phyloP scores from a whole-genome alignment of 164 flowering plant species.

The Tetrastigma voinierianum region DNA sequence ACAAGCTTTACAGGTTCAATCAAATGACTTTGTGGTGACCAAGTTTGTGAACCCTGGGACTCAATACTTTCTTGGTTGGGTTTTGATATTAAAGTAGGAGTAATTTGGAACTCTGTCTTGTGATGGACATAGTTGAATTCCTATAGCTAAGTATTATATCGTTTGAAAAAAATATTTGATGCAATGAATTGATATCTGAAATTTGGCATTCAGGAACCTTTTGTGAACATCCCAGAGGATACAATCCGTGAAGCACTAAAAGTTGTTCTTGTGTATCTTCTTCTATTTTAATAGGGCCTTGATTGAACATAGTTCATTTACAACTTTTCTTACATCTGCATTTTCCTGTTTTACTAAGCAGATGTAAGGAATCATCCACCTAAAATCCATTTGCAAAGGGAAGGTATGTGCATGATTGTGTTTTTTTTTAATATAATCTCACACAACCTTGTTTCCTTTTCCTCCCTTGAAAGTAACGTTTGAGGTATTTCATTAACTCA shows the following conservation, averaged over 20 bases:
- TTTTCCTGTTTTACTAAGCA: constrained; percentile 19
- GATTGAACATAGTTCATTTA: not conserved
- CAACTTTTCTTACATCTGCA: not conserved
- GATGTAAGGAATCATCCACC: constrained; percentile 73
- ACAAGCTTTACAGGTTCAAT: no score
- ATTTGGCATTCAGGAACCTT: constrained; percentile 61
- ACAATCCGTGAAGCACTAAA: constrained; percentile 70
- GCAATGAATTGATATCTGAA: not conserved
- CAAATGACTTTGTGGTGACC: no score
- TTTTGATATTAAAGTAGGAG: no score
- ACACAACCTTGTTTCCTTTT: no score
- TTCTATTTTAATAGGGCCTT: no score
- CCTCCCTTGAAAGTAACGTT: no score
- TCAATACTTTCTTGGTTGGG: no score
- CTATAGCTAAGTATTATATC: no score
- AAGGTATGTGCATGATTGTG: constrained; percentile 38
- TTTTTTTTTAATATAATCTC: not conserved
- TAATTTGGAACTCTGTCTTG: not conserved
- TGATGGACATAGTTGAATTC: not conserved
- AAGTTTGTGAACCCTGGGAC: no score
- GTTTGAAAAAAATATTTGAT: not conserved
- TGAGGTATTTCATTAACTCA: no score
- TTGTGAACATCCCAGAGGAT: constrained; percentile 73
- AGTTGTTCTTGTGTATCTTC: constrained; percentile 67
- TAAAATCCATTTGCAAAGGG: constrained; percentile 80